Conservation (phyloP, 2,329 filamentous ascomycete genomes). For the Neurospora sp. region DNA sequence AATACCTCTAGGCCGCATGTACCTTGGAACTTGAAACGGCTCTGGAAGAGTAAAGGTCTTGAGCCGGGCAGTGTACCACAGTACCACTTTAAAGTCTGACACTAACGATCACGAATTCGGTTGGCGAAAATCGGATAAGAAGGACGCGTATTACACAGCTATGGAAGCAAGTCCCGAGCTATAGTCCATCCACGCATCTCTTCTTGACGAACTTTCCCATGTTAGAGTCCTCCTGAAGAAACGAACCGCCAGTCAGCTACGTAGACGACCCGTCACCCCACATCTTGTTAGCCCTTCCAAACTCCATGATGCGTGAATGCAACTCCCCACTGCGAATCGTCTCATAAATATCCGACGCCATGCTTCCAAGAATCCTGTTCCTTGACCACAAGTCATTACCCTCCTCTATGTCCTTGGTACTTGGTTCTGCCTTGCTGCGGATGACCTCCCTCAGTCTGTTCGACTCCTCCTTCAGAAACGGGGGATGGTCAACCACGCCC, state of each 20-base stretch:
- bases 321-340: conserved; percentile 60
- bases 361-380: conserved; percentile 43
- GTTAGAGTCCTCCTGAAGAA: neutral
- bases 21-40: neutral
- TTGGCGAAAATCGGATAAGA: neutral
- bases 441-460: neutral
- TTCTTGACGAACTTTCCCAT: neutral
- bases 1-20: neutral
- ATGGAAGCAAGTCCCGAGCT: neutral
- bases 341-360: conserved; percentile 55
- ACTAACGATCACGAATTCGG: neutral
- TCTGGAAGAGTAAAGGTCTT: neutral
- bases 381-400: conserved; percentile 49
- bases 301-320: conserved; percentile 59
- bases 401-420: conserved; percentile 28
- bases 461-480: conserved; percentile 9
- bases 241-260: neutral
- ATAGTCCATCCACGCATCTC: neutral
- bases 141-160: neutral
- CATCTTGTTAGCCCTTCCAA: conserved; percentile 46
- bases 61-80: neutral
- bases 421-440: neutral
- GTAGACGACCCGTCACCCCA: conserved; percentile 2
- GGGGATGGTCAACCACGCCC: conserved; percentile 19
- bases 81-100: neutral